Conservation (phyloP, 2,329 filamentous ascomycete genomes). For the Phialophora tarda region DNA sequence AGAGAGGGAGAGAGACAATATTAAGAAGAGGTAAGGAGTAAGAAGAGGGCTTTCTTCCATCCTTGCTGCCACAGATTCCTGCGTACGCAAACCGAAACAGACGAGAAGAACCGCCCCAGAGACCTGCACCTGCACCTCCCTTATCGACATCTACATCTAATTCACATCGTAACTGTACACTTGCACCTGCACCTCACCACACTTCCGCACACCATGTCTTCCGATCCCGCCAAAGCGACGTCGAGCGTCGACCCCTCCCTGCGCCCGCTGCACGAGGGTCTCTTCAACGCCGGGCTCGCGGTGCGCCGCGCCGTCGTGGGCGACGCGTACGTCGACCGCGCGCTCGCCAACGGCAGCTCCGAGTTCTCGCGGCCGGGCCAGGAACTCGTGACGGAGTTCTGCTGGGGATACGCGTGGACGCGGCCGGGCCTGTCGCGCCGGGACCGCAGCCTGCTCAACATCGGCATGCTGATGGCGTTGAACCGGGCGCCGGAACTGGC, state of each 20-base stretch:
- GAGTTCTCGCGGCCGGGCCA: constrained; percentile 40
- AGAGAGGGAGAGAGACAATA: not conserved
- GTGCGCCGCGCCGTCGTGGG: constrained; percentile 66
- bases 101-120: not conserved
- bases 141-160: too few species aligned
- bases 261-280: constrained; percentile 41
- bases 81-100: not conserved
- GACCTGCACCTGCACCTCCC: not conserved
- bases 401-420: constrained; percentile 67
- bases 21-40: not conserved
- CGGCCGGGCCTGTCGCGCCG: constrained; percentile 67
- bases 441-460: constrained; percentile 66
- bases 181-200: too few species aligned
- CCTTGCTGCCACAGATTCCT: not conserved
- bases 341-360: constrained; percentile 37
- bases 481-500: constrained; percentile 65
- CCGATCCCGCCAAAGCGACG: constrained; percentile 15
- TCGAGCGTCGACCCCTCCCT: constrained; percentile 32
- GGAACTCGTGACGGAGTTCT: constrained; percentile 61
- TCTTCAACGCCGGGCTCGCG: constrained; percentile 67
- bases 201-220: constrained; percentile 6
- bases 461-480: constrained; percentile 68
- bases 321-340: constrained; percentile 62
- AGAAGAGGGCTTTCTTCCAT: not conserved
- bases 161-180: too few species aligned